Evolutionary conservation across 306 rosid species (phyloP).

Genomic region (Styphnolobium japonicum): DNA sequence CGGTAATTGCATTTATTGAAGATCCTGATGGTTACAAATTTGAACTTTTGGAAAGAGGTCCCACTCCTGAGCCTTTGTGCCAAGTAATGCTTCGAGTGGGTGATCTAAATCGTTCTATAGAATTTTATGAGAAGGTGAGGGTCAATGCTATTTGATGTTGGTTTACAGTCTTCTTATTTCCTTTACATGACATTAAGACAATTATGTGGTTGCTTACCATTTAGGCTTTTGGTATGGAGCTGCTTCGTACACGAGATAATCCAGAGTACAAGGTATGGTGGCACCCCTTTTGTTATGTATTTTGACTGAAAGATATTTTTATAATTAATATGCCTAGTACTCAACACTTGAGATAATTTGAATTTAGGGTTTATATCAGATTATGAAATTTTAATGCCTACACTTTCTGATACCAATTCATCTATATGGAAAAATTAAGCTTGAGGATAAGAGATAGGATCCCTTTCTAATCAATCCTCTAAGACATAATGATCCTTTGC

Average conservation of each 20-base stretch:
- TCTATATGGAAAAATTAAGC: neutral
- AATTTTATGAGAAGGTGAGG: constrained; percentile 89
- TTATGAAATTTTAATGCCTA: constrained; percentile 4
- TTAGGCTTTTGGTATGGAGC: constrained; percentile 98
- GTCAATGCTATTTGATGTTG: constrained; percentile 6
- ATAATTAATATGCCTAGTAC: neutral
- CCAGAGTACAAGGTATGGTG: constrained; percentile 84
- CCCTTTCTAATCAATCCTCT: constrained; percentile 9
- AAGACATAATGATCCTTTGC: neutral
- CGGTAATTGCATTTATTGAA: constrained; percentile 91
- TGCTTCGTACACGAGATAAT: constrained; percentile 83
- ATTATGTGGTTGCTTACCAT: constrained; percentile 16
- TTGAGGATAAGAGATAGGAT: neutral
- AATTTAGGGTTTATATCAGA: neutral
- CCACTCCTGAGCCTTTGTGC: constrained; percentile 91
- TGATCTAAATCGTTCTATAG: constrained; percentile 89
- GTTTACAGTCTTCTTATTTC: neutral
- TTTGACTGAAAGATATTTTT: neutral
- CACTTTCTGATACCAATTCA: constrained; percentile 1
- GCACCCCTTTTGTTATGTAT: constrained; percentile 4
- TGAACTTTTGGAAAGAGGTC: constrained; percentile 92
- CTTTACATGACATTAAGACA: neutral
- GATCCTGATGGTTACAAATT: constrained; percentile 99
- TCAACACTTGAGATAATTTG: neutral
- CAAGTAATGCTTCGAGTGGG: constrained; percentile 99